Conservation (phyloP, 169 alveolate genomes). For the Eimeria zaria region DNA sequence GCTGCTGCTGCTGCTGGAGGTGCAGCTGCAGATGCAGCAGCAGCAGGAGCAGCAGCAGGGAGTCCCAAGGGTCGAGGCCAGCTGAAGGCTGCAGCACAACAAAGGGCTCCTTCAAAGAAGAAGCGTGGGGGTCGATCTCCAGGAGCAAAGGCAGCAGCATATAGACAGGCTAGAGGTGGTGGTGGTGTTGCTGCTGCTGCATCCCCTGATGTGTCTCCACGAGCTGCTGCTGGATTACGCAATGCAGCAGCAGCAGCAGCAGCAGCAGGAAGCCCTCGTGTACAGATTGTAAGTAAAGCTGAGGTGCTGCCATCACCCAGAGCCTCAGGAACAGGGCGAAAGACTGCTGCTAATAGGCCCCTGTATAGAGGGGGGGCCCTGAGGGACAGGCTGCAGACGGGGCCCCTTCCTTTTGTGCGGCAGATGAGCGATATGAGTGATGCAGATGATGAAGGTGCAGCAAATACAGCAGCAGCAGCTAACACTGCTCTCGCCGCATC, state of each 20-base stretch:
- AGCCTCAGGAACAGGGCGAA: neutral
- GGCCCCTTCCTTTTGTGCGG: slow-evolving; percentile 57
- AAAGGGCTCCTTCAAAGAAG: slow-evolving; percentile 17
- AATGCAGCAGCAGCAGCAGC: neutral
- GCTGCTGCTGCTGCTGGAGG: slow-evolving; percentile 29
- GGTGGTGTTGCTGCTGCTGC: too few species aligned
- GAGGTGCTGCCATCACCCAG: neutral
- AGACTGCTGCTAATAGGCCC: neutral
- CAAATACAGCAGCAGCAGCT: neutral
- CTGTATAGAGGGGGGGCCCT: neutral
- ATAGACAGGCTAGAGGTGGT: neutral
- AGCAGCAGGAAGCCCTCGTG: slow-evolving; percentile 4
- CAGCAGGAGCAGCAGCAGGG: neutral
- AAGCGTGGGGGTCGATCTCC: slow-evolving; percentile 27
- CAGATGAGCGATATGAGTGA: slow-evolving; percentile 54
- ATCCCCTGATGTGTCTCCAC: neutral
- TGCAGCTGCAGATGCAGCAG: neutral
- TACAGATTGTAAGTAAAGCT: slow-evolving; percentile 21
- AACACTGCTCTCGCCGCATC: neutral
- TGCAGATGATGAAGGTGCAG: neutral
- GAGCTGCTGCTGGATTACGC: slow-evolving; percentile 23
- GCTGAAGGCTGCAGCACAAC: slow-evolving; percentile 7
- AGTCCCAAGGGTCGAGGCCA: slow-evolving; percentile 41
- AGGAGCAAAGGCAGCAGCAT: neutral
- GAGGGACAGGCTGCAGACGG: slow-evolving; percentile 63